A percentile compares a stretch with the other conserved stretches of the same genome.
Conservation (phyloP, 306 rosid species). For the Cicer chorassanicum region DNA sequence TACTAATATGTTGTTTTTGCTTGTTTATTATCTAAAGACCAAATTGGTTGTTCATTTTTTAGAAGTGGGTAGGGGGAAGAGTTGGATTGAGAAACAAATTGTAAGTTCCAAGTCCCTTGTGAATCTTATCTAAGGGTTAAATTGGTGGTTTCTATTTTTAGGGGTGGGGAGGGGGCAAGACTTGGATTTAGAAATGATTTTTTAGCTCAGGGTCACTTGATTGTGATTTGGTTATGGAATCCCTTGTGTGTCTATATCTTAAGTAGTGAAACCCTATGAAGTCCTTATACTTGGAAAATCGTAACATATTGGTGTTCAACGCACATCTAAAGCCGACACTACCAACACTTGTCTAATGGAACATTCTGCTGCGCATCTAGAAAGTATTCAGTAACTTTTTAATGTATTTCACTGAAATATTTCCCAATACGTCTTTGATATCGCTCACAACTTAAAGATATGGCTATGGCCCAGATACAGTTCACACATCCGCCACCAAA, state of each 20-base stretch:
- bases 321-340: not conserved
- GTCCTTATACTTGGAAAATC: not conserved
- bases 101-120: not conserved
- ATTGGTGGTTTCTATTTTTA: not conserved
- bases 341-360: not conserved
- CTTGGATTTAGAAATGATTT: not conserved
- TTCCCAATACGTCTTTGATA: not conserved
- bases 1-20: constrained; percentile 25
- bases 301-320: not conserved
- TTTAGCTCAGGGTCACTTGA: not conserved
- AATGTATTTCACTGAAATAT: not conserved
- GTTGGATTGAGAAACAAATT: not conserved
- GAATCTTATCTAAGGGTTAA: not conserved
- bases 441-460: not conserved
- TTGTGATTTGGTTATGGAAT: constrained; percentile 29
- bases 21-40: constrained; percentile 12
- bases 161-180: not conserved
- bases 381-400: not conserved
- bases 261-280: constrained; percentile 27
- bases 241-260: not conserved
- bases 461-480: not conserved
- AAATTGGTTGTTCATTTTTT: not conserved
- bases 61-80: not conserved
- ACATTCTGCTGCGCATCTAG: not conserved
- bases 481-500: not conserved